Base-by-base conservation (phyloP, 805 yeast genomes). In the Cyberlindnera euphorbiae region DNA sequence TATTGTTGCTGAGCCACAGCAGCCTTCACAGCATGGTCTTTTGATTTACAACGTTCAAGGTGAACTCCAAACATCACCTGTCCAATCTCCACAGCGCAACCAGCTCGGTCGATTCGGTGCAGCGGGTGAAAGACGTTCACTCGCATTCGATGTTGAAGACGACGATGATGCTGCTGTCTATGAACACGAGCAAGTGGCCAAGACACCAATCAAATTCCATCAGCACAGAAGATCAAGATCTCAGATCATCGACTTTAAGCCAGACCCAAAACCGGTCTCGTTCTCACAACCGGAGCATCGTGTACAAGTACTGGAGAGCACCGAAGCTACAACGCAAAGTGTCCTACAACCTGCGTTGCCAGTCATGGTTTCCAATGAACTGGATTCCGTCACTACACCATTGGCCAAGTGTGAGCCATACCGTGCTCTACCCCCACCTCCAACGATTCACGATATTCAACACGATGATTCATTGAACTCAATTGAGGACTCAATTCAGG, bases 211-310 rank as follows among this genome's bases (percentile, higher is more conserved):
- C 9, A 19, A 23, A 12, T 32, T 30, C 33, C 46, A 42, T 23
- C 33, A 33, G 17, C 46, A 42, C 32, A 38, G 38, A 35, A 35
- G 46, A 31, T 42, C 46, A 8, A 32, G 36, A 18, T 38, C 43
- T 11, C 39, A 32, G 22, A n/a, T 33, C n/a, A 35, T 38, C 18
- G 46, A 38, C 18, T 38, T 27, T 21, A 24, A 7, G 9, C 14
- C 10, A 8, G 28, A 11, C 5, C 17, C n/a, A 14, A 17, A 30
- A 22, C 13, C 32, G 22, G 32, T 22, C 7, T 6, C 22, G 19
- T 9, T 14, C 3, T 12, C 14, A 6, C 6, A 19, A n/a, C n/a
- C n/a, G n/a, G n/a, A n/a, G n/a, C n/a, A n/a, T n/a, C n/a, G n/a
- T n/a, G n/a, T n/a, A n/a, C n/a, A n/a, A n/a, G n/a, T n/a, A n/a